Evolutionary conservation across 352 stramenopile genomes (phyloP).

Genomic region (Globisporangium viniferum): DNA sequence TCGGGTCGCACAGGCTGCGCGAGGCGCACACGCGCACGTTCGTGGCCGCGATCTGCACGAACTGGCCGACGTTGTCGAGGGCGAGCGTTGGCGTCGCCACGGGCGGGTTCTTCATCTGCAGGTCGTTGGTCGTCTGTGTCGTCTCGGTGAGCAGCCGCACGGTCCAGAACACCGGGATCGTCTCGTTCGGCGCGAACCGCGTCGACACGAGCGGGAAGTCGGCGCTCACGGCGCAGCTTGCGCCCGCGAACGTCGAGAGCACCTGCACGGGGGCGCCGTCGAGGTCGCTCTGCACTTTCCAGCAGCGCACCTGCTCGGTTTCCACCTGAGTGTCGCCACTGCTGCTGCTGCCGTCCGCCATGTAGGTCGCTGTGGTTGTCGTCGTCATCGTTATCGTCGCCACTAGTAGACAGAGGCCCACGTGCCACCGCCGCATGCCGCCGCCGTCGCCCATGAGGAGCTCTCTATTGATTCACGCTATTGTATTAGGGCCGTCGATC

Average conservation of each 20-base stretch:
- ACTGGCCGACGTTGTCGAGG: conserved; percentile 23
- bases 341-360: not conserved
- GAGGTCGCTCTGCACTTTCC: conserved; percentile 29
- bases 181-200: conserved; percentile 34
- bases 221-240: conserved; percentile 31
- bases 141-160: conserved; percentile 22
- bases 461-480: not conserved
- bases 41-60: conserved; percentile 45
- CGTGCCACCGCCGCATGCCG: not conserved
- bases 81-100: conserved; percentile 26
- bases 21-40: conserved; percentile 41
- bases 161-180: conserved; percentile 44
- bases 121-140: conserved; percentile 29
- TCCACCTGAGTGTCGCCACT: not conserved
- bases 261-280: conserved; percentile 16
- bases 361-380: not conserved
- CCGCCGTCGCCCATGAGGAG: conserved; percentile 2
- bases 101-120: conserved; percentile 44
- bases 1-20: conserved; percentile 33
- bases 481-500: not conserved
- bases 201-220: conserved; percentile 28
- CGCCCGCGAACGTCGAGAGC: conserved; percentile 22
- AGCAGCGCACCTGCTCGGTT: conserved; percentile 25
- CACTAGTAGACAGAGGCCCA: not conserved
- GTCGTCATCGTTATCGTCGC: not conserved